Evolutionary conservation across 2,329 filamentous ascomycete genomes (phyloP).

Genomic region (Hyphodiscus sp.): DNA sequence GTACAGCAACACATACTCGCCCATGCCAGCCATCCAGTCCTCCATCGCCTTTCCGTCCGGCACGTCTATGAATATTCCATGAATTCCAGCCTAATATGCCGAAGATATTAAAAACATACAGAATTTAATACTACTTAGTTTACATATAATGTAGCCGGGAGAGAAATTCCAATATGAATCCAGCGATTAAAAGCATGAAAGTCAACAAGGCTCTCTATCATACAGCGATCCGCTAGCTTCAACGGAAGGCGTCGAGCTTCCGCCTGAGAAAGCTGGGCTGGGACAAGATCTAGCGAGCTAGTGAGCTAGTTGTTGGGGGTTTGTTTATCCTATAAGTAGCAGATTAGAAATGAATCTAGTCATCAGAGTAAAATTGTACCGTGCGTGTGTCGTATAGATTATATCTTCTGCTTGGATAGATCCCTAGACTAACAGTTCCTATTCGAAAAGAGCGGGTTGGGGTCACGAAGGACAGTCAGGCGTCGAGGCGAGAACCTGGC

Average conservation of each 20-base stretch:
- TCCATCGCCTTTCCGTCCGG: no score
- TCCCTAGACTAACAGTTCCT: slow-evolving; percentile 43
- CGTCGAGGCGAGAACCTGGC: no score
- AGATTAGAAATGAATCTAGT: no score
- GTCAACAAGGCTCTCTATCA: slow-evolving; percentile 49
- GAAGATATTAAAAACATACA: no score
- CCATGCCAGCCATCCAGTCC: no score
- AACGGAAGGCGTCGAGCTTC: slow-evolving; percentile 53
- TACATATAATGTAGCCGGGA: no score
- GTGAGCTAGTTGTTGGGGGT: slow-evolving; percentile 12
- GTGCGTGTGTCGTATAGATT: slow-evolving; percentile 25
- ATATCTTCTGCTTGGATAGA: slow-evolving; percentile 42
- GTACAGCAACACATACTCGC: no score
- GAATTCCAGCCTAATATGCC: no score
- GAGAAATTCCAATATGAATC: background rate
- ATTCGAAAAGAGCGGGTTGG: slow-evolving; percentile 56
- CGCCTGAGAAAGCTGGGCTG: slow-evolving; percentile 53
- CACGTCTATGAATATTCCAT: no score
- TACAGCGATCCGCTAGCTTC: slow-evolving; percentile 54
- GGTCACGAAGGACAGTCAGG: slow-evolving; percentile 52
- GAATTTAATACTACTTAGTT: no score
- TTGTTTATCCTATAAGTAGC: no score
- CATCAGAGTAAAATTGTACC: slow-evolving; percentile 26
- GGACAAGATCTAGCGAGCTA: slow-evolving; percentile 56
- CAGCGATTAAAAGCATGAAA: no score